These are phyloP conservation scores for Dactylellina leptospora DNA, from an alignment of 2,329 filamentous ascomycete genomes.

Conservation along the genomic window DNA sequence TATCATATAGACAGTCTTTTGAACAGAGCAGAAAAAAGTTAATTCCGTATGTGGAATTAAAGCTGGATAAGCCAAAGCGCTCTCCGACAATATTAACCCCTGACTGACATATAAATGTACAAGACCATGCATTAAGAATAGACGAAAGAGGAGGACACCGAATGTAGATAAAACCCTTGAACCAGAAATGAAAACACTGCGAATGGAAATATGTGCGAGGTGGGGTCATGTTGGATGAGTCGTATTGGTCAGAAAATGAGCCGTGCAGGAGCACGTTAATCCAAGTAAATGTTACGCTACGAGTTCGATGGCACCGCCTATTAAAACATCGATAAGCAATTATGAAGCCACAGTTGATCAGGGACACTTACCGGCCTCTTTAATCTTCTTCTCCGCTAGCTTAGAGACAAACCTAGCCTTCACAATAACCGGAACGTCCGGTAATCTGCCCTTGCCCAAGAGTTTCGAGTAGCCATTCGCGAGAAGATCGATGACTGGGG, in stretches of 20 bases:
- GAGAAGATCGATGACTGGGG: conserved; percentile 97
- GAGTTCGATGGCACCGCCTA: conserved; percentile 45
- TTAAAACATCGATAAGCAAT: conserved; percentile 9
- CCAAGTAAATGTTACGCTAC: conserved; percentile 30
- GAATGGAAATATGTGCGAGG: conserved; percentile 1
- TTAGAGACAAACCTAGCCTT: conserved; percentile 94
- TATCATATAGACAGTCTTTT: too few species aligned
- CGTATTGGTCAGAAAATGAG: conserved; percentile 9
- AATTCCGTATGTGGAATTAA: conserved; percentile 28
- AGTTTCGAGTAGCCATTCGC: conserved; percentile 98
- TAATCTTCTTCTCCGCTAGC: conserved; percentile 99
- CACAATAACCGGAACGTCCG: conserved; percentile 91
- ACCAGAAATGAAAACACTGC: conserved; percentile 23
- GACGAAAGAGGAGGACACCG: neutral
- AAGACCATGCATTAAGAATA: conserved; percentile 33
- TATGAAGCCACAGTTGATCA: neutral
- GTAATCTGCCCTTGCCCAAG: conserved; percentile 96
- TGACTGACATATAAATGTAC: conserved; percentile 45
- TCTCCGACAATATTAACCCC: conserved; percentile 37
- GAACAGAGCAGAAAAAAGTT: too few species aligned
- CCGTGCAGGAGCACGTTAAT: neutral
- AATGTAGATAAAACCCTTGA: conserved; percentile 40
- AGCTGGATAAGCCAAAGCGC: conserved; percentile 8
- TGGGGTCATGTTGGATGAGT: neutral
- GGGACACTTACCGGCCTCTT: conserved; percentile 75